Base-by-base conservation (phyloP, 2,329 filamentous ascomycete genomes). In the Calcarisporium arbuscula region DNA sequence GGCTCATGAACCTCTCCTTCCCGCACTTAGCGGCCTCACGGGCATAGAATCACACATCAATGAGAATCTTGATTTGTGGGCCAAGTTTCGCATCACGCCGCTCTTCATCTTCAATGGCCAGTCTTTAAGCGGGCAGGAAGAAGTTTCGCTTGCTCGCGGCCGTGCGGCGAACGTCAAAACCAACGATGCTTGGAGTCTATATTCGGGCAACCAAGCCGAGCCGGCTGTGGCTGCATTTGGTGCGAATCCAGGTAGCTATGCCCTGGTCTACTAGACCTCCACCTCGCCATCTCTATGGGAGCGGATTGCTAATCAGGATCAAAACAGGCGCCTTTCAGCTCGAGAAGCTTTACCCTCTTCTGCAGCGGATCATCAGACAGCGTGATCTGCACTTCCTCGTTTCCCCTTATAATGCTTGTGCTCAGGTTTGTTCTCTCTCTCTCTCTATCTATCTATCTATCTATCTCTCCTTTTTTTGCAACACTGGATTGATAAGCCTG, bases 81-180 rank as follows among this genome's bases (percentile, higher is more conserved):
- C 77, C 41, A 71, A 73, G 29, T 66, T 80, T 49, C 74, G 76
- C 15, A 81, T 94, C 34, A 77, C 69, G n/a, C 85, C 85, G 3
- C 67, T 94, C 43, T 96, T 98, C 58, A 72, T 98, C 33, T 98
- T 98, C 61, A 85, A 90, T 57, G 92, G 92, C 22, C 76, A 95
- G 50, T 78, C 87, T 25, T 74, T 88, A 41, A 79, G 80, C 25
- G 84, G 83, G 38, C 82, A 85, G 51, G 81, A 89, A 50, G 78
- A 85, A 30, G 70, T 80, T 40, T 68, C 79, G 17, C 70, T 82
- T 35, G 72, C 78, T 45, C 74, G 76, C 29, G 77, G 76, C 18
- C 73, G 73, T 31, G 69, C 70, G 19, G 83, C 86, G 45, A 80
- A 82, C 43, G 61, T 74, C 42, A 80, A 81, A 46, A 87, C 86